Conservation (phyloP, 2,329 filamentous ascomycete genomes). For the Colletotrichum liaoningense region DNA sequence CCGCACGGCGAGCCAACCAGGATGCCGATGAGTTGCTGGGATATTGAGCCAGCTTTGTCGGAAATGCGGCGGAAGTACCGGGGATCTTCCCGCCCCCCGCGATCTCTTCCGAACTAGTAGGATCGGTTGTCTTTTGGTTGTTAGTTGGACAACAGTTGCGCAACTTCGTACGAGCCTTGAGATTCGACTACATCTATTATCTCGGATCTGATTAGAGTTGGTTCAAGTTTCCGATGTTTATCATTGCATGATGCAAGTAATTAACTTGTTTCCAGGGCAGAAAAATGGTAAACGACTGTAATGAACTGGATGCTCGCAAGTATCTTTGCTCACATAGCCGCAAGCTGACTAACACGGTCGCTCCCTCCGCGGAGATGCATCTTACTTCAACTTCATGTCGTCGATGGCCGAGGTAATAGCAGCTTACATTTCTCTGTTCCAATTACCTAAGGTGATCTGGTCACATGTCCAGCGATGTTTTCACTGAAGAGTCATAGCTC, state of each 20-base stretch:
- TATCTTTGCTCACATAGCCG: not conserved
- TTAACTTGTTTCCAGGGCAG: not conserved
- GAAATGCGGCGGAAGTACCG: slow-evolving; percentile 22
- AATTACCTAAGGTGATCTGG: not conserved
- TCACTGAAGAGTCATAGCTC: not conserved
- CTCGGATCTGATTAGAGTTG: not conserved
- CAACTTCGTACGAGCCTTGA: not conserved
- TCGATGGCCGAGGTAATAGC: not conserved
- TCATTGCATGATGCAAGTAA: not conserved
- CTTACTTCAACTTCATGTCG: not conserved
- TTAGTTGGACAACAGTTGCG: not conserved
- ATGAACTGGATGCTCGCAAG: not conserved
- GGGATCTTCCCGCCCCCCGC: not conserved
- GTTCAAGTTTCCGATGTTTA: not conserved
- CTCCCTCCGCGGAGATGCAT: not conserved
- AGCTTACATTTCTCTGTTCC: not conserved
- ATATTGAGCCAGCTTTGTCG: not conserved
- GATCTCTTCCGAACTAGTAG: not conserved
- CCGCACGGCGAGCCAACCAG: slow-evolving; percentile 25
- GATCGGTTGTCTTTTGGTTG: not conserved
- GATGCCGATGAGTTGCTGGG: slow-evolving; percentile 10
- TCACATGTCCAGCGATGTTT: not conserved
- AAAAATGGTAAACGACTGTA: not conserved
- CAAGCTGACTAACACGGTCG: not conserved
- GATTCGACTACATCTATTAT: not conserved